Base-by-base conservation (phyloP, 306 rosid genomes). In the Psophocarpus tetragonolobus region DNA sequence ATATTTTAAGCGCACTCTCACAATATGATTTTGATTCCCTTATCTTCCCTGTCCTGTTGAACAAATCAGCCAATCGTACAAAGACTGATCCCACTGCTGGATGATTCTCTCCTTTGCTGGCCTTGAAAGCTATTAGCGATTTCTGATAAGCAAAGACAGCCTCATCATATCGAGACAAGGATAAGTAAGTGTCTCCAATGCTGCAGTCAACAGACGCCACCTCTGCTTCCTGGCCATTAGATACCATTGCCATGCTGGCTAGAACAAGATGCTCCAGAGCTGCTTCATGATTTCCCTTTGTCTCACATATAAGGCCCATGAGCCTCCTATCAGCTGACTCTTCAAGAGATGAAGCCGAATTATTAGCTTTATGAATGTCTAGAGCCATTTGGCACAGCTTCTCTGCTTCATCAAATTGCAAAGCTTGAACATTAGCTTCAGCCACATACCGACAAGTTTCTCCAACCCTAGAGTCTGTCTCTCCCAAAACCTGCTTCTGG, bases 281-380 rank as follows among this genome's bases (percentile, higher is more conserved):
- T 61, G 91, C 91, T 83, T 92, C 99, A 21, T 96, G 96, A 60
- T 92, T 90, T 66, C 98, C 98, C 77, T 87, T 90, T 69, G 94
- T 91, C 68, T 96, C 98, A 65, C 90, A 92, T 79, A 96, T 93
- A 67, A 96, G 98, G 78, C 97, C 99, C 98, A 96, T 96, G 69
- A 96, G 90, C 90, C 99, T 91, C 86, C 98, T 87, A 84, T 96
- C 98, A 15, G 97, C 96, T 56, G 97, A 97, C 85, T 96, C 99
- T 83, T 96, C 98, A 26, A 93, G 79, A 71, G 97, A 87, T 42
- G 90, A 91, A 35, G 91, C 89, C 17, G 91, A 83, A 65, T 85
- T 85, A 78, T 87, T 91, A 78, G 87, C 87, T 81, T 68, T 88
- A 74, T 96, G 99, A 88, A 86, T 90, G 80, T 91, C 91, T 24